Conservation (phyloP, 345 rosid genomes). For the Dovyalis caffra region DNA sequence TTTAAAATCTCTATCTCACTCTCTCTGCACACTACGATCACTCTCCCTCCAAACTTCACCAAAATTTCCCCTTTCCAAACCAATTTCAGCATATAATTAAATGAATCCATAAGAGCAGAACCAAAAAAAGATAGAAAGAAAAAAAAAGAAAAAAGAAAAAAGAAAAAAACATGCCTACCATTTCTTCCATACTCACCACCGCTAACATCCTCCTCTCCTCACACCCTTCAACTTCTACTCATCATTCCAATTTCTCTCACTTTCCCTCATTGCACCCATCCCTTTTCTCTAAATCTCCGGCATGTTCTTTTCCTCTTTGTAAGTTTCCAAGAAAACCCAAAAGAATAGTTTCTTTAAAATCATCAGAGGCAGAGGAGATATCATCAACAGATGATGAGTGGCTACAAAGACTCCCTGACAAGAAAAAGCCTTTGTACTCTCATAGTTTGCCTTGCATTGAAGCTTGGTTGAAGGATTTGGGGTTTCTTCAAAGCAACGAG, state of each 20-base stretch:
- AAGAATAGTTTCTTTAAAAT: conserved; percentile 39
- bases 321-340: conserved; percentile 20
- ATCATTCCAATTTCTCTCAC: conserved; percentile 19
- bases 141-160: no score
- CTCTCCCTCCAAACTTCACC: not conserved
- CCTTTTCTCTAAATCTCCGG: conserved; percentile 20
- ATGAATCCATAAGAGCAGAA: not conserved
- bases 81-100: not conserved
- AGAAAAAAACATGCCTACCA: conserved; percentile 40
- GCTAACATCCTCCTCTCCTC: conserved; percentile 8
- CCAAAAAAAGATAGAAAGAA: not conserved
- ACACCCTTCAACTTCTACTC: conserved; percentile 1
- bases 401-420: conserved; percentile 77
- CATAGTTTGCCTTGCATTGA: conserved; percentile 94
- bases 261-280: conserved; percentile 17
- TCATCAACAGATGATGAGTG: conserved; percentile 66
- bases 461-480: conserved; percentile 74
- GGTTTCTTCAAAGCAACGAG: conserved; percentile 70
- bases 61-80: not conserved
- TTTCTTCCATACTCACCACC: conserved; percentile 28
- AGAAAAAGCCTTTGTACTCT: conserved; percentile 78
- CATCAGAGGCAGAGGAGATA: conserved; percentile 62
- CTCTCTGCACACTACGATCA: not conserved
- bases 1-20: no score
- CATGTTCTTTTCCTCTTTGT: conserved; percentile 4